Percentiles rank a stretch among this genome's conserved stretches.
Evolutionary conservation across 2,329 filamentous ascomycete species (phyloP).

Genomic region (Aspergillus glaucus): DNA sequence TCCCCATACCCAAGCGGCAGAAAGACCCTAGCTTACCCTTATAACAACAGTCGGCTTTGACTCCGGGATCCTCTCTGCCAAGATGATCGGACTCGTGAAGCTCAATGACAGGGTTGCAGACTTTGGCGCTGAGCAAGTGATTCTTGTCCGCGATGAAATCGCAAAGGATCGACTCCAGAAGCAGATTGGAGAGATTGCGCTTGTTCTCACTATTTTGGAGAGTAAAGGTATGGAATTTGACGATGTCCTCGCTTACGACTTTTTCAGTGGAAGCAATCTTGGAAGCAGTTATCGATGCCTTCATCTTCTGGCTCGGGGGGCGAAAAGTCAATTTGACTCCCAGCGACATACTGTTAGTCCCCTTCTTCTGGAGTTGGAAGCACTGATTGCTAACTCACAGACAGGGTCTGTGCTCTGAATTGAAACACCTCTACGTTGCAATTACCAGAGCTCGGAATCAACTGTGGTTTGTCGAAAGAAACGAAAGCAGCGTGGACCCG

Average conservation of each 20-base stretch:
- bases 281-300: constrained; percentile 16
- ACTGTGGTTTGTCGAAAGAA: constrained; percentile 18
- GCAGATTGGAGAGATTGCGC: constrained; percentile 19
- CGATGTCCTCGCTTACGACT: constrained; percentile 28
- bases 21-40: constrained; percentile 1
- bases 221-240: constrained; percentile 34
- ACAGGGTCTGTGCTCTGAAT: background rate
- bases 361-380: background rate
- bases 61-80: constrained; percentile 13
- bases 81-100: constrained; percentile 16
- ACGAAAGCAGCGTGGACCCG: constrained; percentile 4
- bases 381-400: too few relatives aligned
- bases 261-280: constrained; percentile 18
- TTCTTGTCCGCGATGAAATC: constrained; percentile 27
- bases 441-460: constrained; percentile 22
- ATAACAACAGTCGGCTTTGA: constrained; percentile 9
- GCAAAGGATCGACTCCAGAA: constrained; percentile 17
- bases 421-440: constrained; percentile 23
- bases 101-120: constrained; percentile 15
- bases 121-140: constrained; percentile 30
- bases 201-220: constrained; percentile 27
- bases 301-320: constrained; percentile 5
- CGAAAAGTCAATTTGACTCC: constrained; percentile 10
- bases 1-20: background rate
- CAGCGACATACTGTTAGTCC: constrained; percentile 13